phyloP scores from a whole-genome alignment of 176 grass and related monocot species.

The Eragrostis nindensis region DNA sequence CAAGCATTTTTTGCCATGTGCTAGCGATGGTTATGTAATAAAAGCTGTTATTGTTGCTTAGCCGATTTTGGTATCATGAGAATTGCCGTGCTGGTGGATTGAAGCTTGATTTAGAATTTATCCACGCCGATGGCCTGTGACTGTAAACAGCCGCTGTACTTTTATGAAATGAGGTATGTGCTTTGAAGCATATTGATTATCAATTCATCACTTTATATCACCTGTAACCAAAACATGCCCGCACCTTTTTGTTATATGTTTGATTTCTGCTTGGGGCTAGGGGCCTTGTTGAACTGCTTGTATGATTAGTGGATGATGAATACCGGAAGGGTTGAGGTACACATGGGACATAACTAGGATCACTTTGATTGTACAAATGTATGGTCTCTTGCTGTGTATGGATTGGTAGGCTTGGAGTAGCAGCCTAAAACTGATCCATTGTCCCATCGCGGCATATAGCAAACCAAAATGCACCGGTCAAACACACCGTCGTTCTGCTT shows the following conservation, averaged over 20 bases:
- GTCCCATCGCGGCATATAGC: neutral
- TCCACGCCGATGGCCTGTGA: too few relatives aligned
- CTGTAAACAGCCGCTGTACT: too few relatives aligned
- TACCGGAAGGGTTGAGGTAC: too few relatives aligned
- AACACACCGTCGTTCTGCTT: too few relatives aligned
- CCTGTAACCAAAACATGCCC: too few relatives aligned
- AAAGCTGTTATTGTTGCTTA: conserved; percentile 24
- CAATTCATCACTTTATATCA: too few relatives aligned
- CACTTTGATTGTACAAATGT: neutral
- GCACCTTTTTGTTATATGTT: too few relatives aligned
- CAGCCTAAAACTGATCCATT: neutral
- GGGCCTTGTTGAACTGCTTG: too few relatives aligned
- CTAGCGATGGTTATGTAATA: conserved; percentile 41
- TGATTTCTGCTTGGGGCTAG: too few relatives aligned
- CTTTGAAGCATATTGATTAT: too few relatives aligned
- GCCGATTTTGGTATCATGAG: neutral
- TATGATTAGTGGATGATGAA: too few relatives aligned
- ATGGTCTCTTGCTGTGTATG: neutral
- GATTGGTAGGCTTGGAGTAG: neutral
- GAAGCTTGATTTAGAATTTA: neutral
- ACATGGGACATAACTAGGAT: neutral
- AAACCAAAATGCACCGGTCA: too few relatives aligned
- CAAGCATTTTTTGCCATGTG: conserved; percentile 47
- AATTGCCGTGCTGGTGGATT: neutral
- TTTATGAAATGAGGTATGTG: neutral